phyloP scores from a whole-genome alignment of 306 rosid species.

The Morella rubra region DNA sequence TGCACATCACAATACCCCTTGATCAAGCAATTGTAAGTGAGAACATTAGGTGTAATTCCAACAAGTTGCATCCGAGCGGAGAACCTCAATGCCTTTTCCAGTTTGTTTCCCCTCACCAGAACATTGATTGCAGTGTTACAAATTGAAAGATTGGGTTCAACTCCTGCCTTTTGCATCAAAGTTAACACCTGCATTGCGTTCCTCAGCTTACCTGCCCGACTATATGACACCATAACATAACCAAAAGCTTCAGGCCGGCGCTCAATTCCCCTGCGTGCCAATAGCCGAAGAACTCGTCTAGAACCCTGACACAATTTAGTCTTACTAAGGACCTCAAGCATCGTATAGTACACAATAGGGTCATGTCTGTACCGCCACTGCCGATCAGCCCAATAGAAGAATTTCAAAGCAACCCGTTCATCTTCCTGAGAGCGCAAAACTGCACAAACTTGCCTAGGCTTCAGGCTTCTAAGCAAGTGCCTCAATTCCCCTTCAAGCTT shows the following conservation, averaged over 20 bases:
- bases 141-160: constrained; percentile 63
- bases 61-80: constrained; percentile 56
- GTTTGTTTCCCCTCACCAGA: constrained; percentile 58
- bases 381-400: constrained; percentile 88
- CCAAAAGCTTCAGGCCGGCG: constrained; percentile 69
- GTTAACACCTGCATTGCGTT: constrained; percentile 66
- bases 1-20: constrained; percentile 72
- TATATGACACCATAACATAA: constrained; percentile 72
- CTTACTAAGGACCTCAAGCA: constrained; percentile 77
- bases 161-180: constrained; percentile 89
- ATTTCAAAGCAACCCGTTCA: constrained; percentile 71
- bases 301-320: constrained; percentile 88
- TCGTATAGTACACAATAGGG: constrained; percentile 53
- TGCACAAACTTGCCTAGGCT: constrained; percentile 75
- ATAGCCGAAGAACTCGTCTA: constrained; percentile 64
- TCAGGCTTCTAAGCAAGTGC: constrained; percentile 70
- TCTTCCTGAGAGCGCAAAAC: constrained; percentile 69
- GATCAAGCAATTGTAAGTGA: constrained; percentile 77
- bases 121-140: constrained; percentile 78
- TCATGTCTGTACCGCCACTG: constrained; percentile 78
- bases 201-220: constrained; percentile 75
- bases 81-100: constrained; percentile 70
- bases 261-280: constrained; percentile 61
- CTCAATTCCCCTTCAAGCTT: constrained; percentile 62
- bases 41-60: constrained; percentile 63